Base-by-base conservation (phyloP, 257 asterid genomes). In the Fraxinus cuspidata region DNA sequence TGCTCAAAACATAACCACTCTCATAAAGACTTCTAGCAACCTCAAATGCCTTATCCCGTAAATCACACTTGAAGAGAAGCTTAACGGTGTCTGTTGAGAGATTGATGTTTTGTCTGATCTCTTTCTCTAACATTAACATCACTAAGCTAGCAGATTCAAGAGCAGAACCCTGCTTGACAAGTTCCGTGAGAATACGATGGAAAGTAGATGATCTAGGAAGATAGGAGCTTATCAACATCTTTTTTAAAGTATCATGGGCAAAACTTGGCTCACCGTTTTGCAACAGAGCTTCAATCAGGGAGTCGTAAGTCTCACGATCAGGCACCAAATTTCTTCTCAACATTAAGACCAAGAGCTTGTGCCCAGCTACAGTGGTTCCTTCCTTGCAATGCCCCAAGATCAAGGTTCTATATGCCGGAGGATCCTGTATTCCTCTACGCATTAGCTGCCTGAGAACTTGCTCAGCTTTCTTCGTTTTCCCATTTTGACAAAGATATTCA, bases 331-430 rank as follows among this genome's bases (percentile, higher is more conserved):
- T 81, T 80, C 89, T 81, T 86, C 98, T 88, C 82, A 90, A 79
- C 97, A 94, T 94, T 85, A 87, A 78, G 84, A 87, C 83, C 76
- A 94, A 72, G 47, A 94, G 87, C 77, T 84, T 83, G 60, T 89
- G 82, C 78, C 90, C 97, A 40, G 86, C 89, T 81, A 81, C 73
- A 69, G 70, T 82, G 0, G 85, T 79, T 44, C 88, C 90, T 81
- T 94, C 98, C 64, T 64, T 83, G 78, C 97, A 92, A 67, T 92
- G 93, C 34, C 98, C 98, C 75, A 74, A 81, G 56, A 94, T 92
- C 76, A 94, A 67, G 3, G 94, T 92, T 78, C 86, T 89, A 72
- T 84, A 94, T 77, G 97, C 90, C 40, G 79, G 37, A 69, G 92
- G 89, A 84, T 94, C 97, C 66, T 85, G 97, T 27, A 76, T 80